phyloP scores from a whole-genome alignment of 331 rosid species.

The Acacia concinna region DNA sequence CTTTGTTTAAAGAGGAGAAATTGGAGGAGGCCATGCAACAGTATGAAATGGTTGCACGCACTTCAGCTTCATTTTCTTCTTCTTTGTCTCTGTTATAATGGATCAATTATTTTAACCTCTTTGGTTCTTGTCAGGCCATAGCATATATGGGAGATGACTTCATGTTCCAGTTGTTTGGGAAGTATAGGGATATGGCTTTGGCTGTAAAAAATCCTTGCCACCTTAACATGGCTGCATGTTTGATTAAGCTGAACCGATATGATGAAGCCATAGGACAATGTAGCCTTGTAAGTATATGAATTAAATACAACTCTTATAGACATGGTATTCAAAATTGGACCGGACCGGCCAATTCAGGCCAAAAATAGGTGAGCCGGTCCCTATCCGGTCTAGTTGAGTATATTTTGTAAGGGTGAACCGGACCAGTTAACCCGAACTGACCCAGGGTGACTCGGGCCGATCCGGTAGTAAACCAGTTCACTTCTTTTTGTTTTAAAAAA shows the following conservation, averaged over 20 bases:
- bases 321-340: too few relatives aligned
- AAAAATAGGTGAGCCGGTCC: too few relatives aligned
- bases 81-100: constrained; percentile 10
- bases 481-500: too few relatives aligned
- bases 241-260: constrained; percentile 76
- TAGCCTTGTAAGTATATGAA: constrained; percentile 54
- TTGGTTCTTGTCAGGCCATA: constrained; percentile 63
- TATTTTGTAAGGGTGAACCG: too few relatives aligned
- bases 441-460: too few relatives aligned
- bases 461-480: too few relatives aligned
- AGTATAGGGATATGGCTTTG: constrained; percentile 90
- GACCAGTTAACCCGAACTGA: too few relatives aligned
- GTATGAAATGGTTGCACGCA: constrained; percentile 85
- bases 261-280: constrained; percentile 94
- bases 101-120: constrained; percentile 13
- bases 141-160: constrained; percentile 95
- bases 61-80: constrained; percentile 18
- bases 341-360: too few relatives aligned
- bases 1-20: constrained; percentile 74
- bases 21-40: constrained; percentile 97
- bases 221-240: constrained; percentile 84
- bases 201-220: constrained; percentile 96
- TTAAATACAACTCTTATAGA: too few relatives aligned
- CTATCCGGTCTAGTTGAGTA: too few relatives aligned
- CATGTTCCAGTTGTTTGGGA: constrained; percentile 95